Conservation (phyloP, 2,329 filamentous ascomycete species). For the Aspergillus eucalypticola region DNA sequence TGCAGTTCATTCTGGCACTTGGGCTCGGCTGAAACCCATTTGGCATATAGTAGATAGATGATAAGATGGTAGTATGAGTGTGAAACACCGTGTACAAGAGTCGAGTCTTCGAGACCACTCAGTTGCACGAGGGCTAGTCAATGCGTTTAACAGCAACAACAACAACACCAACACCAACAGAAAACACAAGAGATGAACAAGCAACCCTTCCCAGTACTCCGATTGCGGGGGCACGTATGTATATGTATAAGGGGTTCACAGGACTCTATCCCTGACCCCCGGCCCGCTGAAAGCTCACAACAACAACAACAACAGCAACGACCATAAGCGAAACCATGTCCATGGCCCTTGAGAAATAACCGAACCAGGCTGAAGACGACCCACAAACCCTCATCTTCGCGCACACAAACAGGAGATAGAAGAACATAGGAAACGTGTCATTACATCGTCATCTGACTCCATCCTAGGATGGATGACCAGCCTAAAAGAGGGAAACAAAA, state of each 20-base stretch:
- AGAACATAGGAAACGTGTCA: conserved; percentile 28
- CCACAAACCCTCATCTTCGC: background rate
- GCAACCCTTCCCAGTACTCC: background rate
- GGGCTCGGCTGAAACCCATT: background rate
- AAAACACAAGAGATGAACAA: conserved; percentile 8
- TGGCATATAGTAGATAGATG: background rate
- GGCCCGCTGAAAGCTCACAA: conserved; percentile 1
- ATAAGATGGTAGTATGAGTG: too few species aligned
- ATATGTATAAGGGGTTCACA: background rate
- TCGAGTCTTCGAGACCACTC: background rate
- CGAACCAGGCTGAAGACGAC: conserved; percentile 3
- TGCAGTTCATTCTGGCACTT: background rate
- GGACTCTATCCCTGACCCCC: conserved; percentile 1
- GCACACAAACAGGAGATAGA: conserved; percentile 2
- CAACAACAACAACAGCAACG: too few species aligned
- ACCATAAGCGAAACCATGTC: background rate
- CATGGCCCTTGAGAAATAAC: background rate
- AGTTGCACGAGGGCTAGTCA: background rate
- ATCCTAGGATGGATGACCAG: conserved; percentile 12
- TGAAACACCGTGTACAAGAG: background rate
- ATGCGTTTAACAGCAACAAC: background rate
- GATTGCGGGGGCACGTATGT: background rate
- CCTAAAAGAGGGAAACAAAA: conserved; percentile 13
- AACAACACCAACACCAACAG: background rate
- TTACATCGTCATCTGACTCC: conserved; percentile 34